These are phyloP conservation scores for Pholiota conissans DNA, from an alignment of 768 basidiomycete genomes.

Conservation along the genomic window DNA sequence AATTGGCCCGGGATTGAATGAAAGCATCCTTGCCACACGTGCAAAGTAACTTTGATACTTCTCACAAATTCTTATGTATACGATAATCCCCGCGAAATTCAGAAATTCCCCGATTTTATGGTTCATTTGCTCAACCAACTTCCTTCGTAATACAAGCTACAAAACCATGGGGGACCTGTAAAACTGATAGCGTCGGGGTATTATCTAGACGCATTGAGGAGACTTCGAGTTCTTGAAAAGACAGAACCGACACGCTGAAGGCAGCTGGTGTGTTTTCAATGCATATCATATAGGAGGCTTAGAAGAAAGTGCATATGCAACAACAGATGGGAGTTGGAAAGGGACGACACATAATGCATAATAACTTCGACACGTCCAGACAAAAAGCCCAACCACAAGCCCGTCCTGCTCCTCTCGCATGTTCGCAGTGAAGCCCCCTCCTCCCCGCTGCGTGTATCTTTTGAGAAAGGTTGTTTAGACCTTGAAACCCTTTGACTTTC, in stretches of 20 bases:
- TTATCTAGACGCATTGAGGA: no score
- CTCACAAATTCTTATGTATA: no score
- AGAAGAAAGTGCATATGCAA: slow-evolving; percentile 28
- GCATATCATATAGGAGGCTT: slow-evolving; percentile 19
- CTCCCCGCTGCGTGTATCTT: slow-evolving; percentile 24
- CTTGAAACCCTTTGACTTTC: slow-evolving; percentile 98
- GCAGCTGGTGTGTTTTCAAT: slow-evolving; percentile 14
- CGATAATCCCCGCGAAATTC: no score
- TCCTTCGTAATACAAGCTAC: no score
- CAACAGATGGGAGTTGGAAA: slow-evolving; percentile 18
- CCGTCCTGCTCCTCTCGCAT: slow-evolving; percentile 7
- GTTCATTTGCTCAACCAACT: no score
- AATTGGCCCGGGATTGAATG: not conserved
- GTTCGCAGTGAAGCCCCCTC: slow-evolving; percentile 3
- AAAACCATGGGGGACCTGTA: no score
- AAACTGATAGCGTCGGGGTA: no score
- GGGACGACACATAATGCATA: slow-evolving; percentile 35
- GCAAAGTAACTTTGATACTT: no score
- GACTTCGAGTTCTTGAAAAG: no score
- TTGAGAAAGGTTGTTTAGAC: slow-evolving; percentile 53
- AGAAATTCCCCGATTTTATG: no score
- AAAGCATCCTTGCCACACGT: no score
- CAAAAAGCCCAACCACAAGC: slow-evolving; percentile 16
- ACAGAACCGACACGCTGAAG: no score
- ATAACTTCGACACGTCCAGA: slow-evolving; percentile 26